These are phyloP conservation scores for Suillus alpinus DNA, from an alignment of 768 basidiomycete species.

Conservation along the genomic window DNA sequence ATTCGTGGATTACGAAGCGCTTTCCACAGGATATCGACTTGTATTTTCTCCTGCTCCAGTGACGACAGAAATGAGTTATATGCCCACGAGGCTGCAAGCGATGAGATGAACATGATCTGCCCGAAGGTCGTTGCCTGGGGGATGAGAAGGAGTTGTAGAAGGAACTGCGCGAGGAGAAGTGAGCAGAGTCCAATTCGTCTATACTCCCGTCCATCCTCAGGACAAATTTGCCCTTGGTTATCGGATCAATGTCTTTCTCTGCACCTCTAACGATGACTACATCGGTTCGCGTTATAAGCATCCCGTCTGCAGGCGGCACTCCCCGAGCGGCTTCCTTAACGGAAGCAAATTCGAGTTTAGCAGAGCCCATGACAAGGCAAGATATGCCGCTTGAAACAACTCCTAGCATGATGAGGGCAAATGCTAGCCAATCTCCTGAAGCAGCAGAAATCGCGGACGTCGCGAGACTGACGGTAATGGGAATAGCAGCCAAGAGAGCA, in stretches of 20 bases:
- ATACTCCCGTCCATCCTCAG: constrained; percentile 18
- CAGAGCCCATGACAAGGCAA: constrained; percentile 29
- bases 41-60: constrained; percentile 35
- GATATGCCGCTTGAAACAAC: constrained; percentile 32
- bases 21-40: constrained; percentile 16
- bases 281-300: constrained; percentile 21
- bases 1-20: constrained; percentile 12
- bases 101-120: constrained; percentile 32
- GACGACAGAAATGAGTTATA: constrained; percentile 35
- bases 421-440: constrained; percentile 29
- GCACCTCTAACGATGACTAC: constrained; percentile 30
- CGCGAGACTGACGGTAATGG: constrained; percentile 21
- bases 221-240: constrained; percentile 31
- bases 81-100: constrained; percentile 32
- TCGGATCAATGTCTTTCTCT: constrained; percentile 29
- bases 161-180: constrained; percentile 31
- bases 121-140: constrained; percentile 34
- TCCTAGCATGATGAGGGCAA: constrained; percentile 31
- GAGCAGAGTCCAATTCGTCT: constrained; percentile 26
- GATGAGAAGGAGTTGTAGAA: constrained; percentile 33
- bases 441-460: constrained; percentile 24
- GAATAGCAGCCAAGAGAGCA: constrained; percentile 21
- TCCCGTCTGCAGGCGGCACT: constrained; percentile 30
- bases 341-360: constrained; percentile 19
- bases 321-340: constrained; percentile 19